Base-by-base conservation (phyloP, 73 alveolate species). In the Halteria grandinella region DNA sequence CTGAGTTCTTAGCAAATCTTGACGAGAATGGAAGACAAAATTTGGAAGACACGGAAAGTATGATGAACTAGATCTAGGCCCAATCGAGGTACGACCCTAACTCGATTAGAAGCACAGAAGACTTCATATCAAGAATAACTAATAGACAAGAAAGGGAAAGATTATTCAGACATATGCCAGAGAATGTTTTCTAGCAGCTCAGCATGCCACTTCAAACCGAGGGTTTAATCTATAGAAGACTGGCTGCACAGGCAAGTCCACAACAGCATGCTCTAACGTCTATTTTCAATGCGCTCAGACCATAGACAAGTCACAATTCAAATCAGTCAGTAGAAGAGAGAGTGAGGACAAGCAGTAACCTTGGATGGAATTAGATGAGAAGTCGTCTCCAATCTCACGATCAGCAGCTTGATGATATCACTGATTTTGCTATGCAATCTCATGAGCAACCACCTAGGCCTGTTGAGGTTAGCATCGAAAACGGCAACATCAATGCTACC, bases 381-480 rank as follows among this genome's bases (percentile, higher is more conserved):
- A 49, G 43, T 17, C 25, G 77, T 11, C 29, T 60, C 12, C 37
- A 40, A 44, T 60, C 77, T 60, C 6, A 40, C 25, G 77, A 60
- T 36, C 43, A 55, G 3, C 20, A 60, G 24, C 77, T 60, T 60
- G 43, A 60, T 40, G 77, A 60, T 11, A 18, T 60, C 27, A 59
- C 58, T 24, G 77, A 60, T 27, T 60, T 60, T 23, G 37, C 77
- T n/a, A 32, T n/a, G n/a, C n/a, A n/a, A n/a, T n/a, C n/a, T n/a
- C n/a, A n/a, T n/a, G n/a, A n/a, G n/a, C n/a, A n/a, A n/a, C n/a
- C n/a, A n/a, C n/a, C n/a, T n/a, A n/a, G n/a, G n/a, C n/a, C n/a
- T n/a, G n/a, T n/a, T n/a, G n/a, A n/a, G n/a, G n/a, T n/a, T n/a
- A n/a, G n/a, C n/a, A n/a, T n/a, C n/a, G n/a, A n/a, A n/a, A n/a